Base-by-base conservation (phyloP, 2,329 filamentous ascomycete genomes). In the Trichoderma sp. region DNA sequence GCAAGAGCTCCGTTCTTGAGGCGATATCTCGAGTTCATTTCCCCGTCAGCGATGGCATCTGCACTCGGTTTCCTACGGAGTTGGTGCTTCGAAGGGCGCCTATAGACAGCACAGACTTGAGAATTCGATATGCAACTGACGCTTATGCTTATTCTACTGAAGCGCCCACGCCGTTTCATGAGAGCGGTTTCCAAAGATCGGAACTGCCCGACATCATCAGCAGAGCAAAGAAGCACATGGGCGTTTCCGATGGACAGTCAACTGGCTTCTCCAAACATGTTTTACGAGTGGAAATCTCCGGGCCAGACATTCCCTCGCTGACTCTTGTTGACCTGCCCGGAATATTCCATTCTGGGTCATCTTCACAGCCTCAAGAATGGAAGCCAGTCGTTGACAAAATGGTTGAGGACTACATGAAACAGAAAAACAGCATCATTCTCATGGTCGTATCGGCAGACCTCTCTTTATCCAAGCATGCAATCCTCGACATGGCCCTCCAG, bases 1-100 rank as follows among this genome's bases (percentile, higher is more conserved):
- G 91, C 4, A 93, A 93, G 80, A 91, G 89, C 74, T 92, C 90
- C 0, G 89, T 92, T 0, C 86, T 93, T 0, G 90, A 93, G 78
- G 91, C 90, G 1, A 89, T 93, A 53, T 91, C 91, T 0, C 87
- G 89, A 4, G 86, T 93, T 2, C 85, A 86, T 0, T 93, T 93
- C 76, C 91, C 91, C 0, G 83, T 85, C 9, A 89, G 90, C 29
- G 88, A 89, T 71, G 89, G 86, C 50, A 80, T 92, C 0, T 93
- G 91, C 80, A 93, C 91, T 0, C 86, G 89, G 0, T 93, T 93
- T 76, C 87, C 91, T 0, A 93, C 90, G 0, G 90, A 93, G 80
- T 83, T 93, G 24, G 85, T 91, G 14, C 85, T 93, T 4, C 87
- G 90, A 21, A 86, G 87, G 11, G 82, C 82, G 3, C 24, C 81